Evolutionary conservation across 805 yeast species (phyloP).

Genomic region (Hanseniaspora lindneri): DNA sequence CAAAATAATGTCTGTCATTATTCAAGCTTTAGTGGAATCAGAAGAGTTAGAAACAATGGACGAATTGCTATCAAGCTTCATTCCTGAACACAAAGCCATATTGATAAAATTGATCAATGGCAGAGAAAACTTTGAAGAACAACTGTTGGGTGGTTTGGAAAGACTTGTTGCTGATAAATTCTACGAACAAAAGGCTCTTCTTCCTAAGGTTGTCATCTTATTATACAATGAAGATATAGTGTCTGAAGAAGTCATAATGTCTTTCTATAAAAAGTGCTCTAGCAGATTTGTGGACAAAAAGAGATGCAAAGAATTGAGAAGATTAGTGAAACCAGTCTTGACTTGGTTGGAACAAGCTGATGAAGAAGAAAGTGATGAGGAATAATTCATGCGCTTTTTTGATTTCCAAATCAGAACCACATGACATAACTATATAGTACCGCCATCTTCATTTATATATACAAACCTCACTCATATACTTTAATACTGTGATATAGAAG

Average conservation of each 20-base stretch:
- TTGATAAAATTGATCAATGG: constrained; percentile 59
- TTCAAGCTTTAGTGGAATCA: constrained; percentile 68
- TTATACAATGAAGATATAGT: constrained; percentile 74
- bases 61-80: constrained; percentile 33
- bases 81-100: constrained; percentile 69
- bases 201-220: constrained; percentile 73
- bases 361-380: constrained; percentile 58
- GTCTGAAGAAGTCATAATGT: constrained; percentile 66
- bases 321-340: constrained; percentile 90
- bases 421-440: too few species aligned
- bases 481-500: too few species aligned
- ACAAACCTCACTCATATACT: too few species aligned
- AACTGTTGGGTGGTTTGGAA: constrained; percentile 91
- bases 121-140: constrained; percentile 61
- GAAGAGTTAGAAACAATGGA: constrained; percentile 44
- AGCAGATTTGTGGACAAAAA: constrained; percentile 91
- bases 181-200: constrained; percentile 52
- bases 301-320: constrained; percentile 81
- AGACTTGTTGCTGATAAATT: constrained; percentile 77
- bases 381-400: constrained; percentile 23
- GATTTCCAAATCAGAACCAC: too few species aligned
- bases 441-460: too few species aligned
- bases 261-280: constrained; percentile 86
- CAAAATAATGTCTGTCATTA: constrained; percentile 78
- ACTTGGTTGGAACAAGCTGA: constrained; percentile 94